These are phyloP conservation scores for Ascochyta pisi DNA, from an alignment of 2,329 filamentous ascomycete genomes.

Conservation along the genomic window DNA sequence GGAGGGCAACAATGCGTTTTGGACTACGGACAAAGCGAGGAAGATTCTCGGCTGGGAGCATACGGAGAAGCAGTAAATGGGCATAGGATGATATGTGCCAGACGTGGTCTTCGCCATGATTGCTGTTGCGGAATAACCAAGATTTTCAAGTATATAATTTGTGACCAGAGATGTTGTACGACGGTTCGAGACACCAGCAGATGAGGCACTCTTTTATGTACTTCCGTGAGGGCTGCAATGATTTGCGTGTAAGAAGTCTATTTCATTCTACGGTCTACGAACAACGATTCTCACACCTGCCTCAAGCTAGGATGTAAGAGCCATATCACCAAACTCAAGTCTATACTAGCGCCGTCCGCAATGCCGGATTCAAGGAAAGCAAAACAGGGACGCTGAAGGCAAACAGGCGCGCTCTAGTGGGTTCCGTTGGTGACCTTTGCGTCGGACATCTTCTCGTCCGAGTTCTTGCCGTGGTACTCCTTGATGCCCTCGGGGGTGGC, in stretches of 20 bases:
- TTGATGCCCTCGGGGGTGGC: conserved; percentile 51
- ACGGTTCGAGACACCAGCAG: too few species aligned
- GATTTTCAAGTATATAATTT: too few species aligned
- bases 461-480: conserved; percentile 46
- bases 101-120: too few species aligned
- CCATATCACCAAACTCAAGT: conserved; percentile 11
- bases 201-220: too few species aligned
- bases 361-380: conserved; percentile 16
- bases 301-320: neutral
- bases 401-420: conserved; percentile 1
- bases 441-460: conserved; percentile 46
- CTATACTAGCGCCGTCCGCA: conserved; percentile 24
- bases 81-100: neutral
- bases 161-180: too few species aligned
- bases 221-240: too few species aligned
- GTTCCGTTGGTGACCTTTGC: conserved; percentile 41
- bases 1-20: conserved; percentile 31
- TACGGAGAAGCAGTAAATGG: conserved; percentile 25
- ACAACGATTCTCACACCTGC: conserved; percentile 2
- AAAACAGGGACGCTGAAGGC: neutral
- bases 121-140: too few species aligned
- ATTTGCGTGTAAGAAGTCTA: neutral
- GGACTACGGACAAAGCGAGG: conserved; percentile 33
- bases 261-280: conserved; percentile 14
- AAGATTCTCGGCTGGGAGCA: conserved; percentile 34